These are phyloP conservation scores for Hansenula lynferdii DNA, from an alignment of 1,139 yeast species.

Conservation along the genomic window DNA sequence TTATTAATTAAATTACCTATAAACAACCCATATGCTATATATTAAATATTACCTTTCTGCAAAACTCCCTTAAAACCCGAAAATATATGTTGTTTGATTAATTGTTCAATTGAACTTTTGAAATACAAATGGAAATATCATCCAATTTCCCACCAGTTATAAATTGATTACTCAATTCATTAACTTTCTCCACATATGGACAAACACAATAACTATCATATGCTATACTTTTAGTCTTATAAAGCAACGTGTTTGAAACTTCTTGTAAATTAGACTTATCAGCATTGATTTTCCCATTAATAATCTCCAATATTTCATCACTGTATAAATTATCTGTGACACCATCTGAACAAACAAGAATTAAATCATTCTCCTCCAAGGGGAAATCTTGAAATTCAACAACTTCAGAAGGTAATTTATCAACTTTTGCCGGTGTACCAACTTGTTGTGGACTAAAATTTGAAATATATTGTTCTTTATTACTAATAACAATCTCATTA, in stretches of 20 bases:
- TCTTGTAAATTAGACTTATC: conserved; percentile 30
- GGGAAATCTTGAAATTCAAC: conserved; percentile 44
- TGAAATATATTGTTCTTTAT: conserved; percentile 44
- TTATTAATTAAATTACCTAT: too few species aligned
- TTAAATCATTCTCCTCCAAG: conserved; percentile 37
- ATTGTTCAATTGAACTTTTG: conserved; percentile 29
- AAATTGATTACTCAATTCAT: conserved; percentile 28
- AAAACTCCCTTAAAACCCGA: too few species aligned
- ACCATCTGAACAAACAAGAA: conserved; percentile 50
- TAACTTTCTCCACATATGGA: conserved; percentile 51
- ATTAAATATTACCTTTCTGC: too few species aligned
- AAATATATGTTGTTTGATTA: not conserved
- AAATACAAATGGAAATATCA: conserved; percentile 50
- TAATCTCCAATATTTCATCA: conserved; percentile 38
- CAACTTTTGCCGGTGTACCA: conserved; percentile 39
- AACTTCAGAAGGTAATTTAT: conserved; percentile 41
- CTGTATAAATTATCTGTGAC: conserved; percentile 49
- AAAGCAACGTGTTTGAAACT: conserved; percentile 36
- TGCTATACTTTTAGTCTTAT: conserved; percentile 45
- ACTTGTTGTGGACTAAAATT: conserved; percentile 51
- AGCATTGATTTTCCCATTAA: conserved; percentile 29
- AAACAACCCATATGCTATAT: too few species aligned
- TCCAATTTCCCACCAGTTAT: conserved; percentile 53
- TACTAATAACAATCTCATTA: conserved; percentile 39
- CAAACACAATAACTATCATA: conserved; percentile 51